Evolutionary conservation across 768 basidiomycete species (phyloP), one percentile per base, ranked within the genome.

Genomic region (Tulasnella sp.): DNA sequence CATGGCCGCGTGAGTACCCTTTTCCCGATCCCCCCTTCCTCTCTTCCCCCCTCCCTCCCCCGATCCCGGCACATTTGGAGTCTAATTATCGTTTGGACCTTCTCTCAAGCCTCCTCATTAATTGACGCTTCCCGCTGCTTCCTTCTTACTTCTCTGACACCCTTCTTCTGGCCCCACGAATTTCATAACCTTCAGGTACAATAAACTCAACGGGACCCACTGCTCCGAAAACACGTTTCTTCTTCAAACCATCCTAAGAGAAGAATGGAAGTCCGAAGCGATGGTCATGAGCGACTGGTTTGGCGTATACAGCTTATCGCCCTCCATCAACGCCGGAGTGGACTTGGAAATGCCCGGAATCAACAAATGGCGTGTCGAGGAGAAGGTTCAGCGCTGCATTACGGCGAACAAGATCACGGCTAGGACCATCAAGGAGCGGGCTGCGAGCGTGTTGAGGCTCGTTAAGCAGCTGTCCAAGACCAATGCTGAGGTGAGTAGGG

Each of bases 231-330:
- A 89, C 82, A 85, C 86, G 60, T 85, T 85, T 54, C 82, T 92
- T 2, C 82, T 93, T n/a, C 84, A 89, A 16, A 89, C 89, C 80
- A 88, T 92, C 60, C 84, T 93, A n/a, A 87, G 91, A 54, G 88
- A 89, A 86, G 92, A 93, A 88, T 93, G 92, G 91, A 89, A 88
- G 3, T 92, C 86, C 83, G 85, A 91, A 83, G 92, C 90, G 0
- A 83, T 90, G 83, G 85, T 91, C 64, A 92, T 92, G 89, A 91
- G 90, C 80, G 91, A 92, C 83, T 89, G 89, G 91, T 88, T 76
- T 82, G 89, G 89, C 46, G 87, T 87, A 5, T 89, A 89, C 84
- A 86, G 87, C 80, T 85, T 87, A 58, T 84, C 85, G 75, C 86
- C 85, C 46, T 82, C 88, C 80, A 89, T 93, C 83, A 90, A 90